Evolutionary conservation across 345 rosid species (phyloP).

Genomic region (Corchorus olitorius): DNA sequence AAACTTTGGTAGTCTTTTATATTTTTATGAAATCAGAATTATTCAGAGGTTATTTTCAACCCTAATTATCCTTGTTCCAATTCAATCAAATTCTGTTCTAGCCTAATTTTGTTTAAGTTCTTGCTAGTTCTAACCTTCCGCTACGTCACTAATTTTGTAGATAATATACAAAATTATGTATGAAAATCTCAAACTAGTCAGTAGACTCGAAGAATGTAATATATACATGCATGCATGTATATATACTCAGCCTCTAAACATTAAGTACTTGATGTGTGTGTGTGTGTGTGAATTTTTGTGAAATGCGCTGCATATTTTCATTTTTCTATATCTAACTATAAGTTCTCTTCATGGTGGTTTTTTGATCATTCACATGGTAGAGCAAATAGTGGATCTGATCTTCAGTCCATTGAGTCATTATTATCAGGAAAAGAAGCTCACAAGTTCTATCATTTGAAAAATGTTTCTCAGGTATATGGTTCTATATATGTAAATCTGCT

Average conservation of each 20-base stretch:
- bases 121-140: no score
- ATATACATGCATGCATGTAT: no score
- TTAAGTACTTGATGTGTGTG: neutral
- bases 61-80: no score
- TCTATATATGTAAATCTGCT: neutral
- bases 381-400: slow-evolving; percentile 43
- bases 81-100: no score
- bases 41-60: no score
- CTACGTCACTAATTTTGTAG: no score
- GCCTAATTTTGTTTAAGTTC: no score
- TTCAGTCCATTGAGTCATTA: slow-evolving; percentile 38
- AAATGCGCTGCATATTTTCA: neutral
- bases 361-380: slow-evolving; percentile 40
- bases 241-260: no score
- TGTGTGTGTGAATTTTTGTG: neutral
- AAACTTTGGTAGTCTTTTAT: no score
- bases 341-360: slow-evolving; percentile 21
- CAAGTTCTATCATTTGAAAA: slow-evolving; percentile 75
- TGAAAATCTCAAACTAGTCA: neutral
- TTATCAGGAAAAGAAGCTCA: slow-evolving; percentile 44
- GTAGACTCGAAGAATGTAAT: neutral
- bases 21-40: no score
- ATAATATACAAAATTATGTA: neutral
- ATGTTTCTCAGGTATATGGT: slow-evolving; percentile 78
- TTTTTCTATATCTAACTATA: neutral